These are phyloP conservation scores for Pleurotus pulmonarius DNA, from an alignment of 768 basidiomycete genomes.

Conservation along the genomic window DNA sequence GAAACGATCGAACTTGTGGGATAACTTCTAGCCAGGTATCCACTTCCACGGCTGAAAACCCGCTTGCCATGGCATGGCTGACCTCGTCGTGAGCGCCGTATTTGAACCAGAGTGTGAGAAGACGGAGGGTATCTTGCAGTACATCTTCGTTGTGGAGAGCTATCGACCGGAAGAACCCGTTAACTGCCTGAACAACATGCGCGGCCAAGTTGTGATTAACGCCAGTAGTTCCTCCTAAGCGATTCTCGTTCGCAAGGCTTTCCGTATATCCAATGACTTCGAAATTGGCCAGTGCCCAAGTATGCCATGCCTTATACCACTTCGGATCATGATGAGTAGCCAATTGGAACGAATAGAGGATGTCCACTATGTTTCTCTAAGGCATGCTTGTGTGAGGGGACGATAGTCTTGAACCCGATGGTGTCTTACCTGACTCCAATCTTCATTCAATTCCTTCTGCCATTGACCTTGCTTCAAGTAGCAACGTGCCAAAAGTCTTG, in stretches of 20 bases:
- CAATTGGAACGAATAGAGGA: conserved; percentile 77
- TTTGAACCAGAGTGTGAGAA: conserved; percentile 97
- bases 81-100: conserved; percentile 90
- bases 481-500: conserved; percentile 89
- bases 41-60: conserved; percentile 86
- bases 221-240: conserved; percentile 48
- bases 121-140: conserved; percentile 88
- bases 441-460: conserved; percentile 79
- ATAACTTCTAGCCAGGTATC: conserved; percentile 99
- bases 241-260: conserved; percentile 44
- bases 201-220: conserved; percentile 59
- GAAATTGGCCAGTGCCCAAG: conserved; percentile 96
- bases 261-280: conserved; percentile 87
- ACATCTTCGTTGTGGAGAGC: conserved; percentile 85
- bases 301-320: conserved; percentile 99
- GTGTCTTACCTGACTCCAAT: conserved; percentile 69
- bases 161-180: conserved; percentile 96
- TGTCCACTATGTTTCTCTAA: conserved; percentile 76
- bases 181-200: conserved; percentile 88
- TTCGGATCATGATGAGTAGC: conserved; percentile 88
- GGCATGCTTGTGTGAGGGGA: not conserved
- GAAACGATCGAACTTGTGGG: conserved; percentile 66
- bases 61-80: conserved; percentile 81
- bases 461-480: conserved; percentile 96
- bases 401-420: not conserved